A percentile compares a stretch with the other conserved stretches of the same genome.
Evolutionary conservation across 1,284 basidiomycete species (phyloP).

Genomic region (Malassezia sympodialis): DNA sequence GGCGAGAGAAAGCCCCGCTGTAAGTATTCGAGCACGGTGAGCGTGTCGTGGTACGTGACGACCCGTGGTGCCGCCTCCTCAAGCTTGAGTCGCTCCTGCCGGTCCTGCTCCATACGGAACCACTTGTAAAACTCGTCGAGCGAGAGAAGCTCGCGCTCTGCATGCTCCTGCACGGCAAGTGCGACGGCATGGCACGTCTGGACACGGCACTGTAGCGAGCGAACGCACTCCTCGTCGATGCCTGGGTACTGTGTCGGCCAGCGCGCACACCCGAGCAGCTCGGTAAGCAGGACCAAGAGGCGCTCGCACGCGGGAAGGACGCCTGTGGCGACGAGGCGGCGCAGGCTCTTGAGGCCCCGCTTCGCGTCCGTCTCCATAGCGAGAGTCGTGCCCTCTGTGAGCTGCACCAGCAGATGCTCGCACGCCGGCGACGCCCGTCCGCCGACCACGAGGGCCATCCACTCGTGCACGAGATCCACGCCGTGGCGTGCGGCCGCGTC

Average conservation of each 20-base stretch:
- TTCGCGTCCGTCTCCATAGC: conserved; percentile 15
- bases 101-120: conserved; percentile 20
- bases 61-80: not conserved
- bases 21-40: conserved; percentile 16
- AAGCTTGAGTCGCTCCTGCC: conserved; percentile 13
- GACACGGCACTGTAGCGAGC: not conserved
- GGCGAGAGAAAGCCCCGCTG: conserved; percentile 16
- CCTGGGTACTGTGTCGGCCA: not conserved
- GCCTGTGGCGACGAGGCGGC: conserved; percentile 9
- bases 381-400: conserved; percentile 26
- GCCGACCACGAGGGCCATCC: conserved; percentile 27
- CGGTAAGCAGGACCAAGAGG: conserved; percentile 7
- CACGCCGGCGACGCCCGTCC: conserved; percentile 25
- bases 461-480: conserved; percentile 27
- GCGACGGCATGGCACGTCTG: conserved; percentile 10
- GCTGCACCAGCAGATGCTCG: conserved; percentile 28
- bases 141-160: conserved; percentile 14
- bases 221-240: not conserved
- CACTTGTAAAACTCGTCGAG: conserved; percentile 20
- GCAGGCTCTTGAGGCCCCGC: conserved; percentile 11
- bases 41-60: conserved; percentile 13
- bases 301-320: conserved; percentile 15
- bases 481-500: conserved; percentile 24
- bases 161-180: conserved; percentile 7
- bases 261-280: conserved; percentile 6